A percentile compares a stretch with the other conserved stretches of the same genome.
These are phyloP conservation scores for Poa pratensis DNA, from an alignment of 176 grass and related monocot genomes.

Conservation along the genomic window DNA sequence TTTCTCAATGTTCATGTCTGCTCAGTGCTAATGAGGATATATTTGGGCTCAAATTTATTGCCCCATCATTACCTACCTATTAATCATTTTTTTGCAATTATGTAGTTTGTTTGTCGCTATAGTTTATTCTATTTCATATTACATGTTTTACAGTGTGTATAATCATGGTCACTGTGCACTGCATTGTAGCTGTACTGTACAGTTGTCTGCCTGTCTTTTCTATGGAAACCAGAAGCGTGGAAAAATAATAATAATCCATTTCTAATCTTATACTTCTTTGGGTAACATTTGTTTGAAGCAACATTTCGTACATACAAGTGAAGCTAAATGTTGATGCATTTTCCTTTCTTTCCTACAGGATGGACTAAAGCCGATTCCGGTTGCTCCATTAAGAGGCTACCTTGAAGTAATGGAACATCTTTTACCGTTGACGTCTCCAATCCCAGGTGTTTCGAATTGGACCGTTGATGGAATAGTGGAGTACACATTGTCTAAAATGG, in stretches of 20 bases:
- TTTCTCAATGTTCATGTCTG: neutral
- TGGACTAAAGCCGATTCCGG: slow-evolving; percentile 79
- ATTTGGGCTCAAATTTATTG: slow-evolving; percentile 5
- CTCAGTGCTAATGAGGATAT: slow-evolving; percentile 4
- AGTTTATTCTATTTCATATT: neutral
- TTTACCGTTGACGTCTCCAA: slow-evolving; percentile 71
- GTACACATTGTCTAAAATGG: slow-evolving; percentile 56
- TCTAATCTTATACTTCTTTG: neutral
- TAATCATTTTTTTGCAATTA: slow-evolving; percentile 7
- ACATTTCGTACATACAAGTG: no score
- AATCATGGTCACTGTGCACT: neutral
- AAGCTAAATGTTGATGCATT: no score
- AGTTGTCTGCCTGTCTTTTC: neutral
- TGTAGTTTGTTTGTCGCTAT: neutral
- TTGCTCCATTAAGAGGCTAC: slow-evolving; percentile 78
- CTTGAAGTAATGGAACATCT: slow-evolving; percentile 72
- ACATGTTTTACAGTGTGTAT: neutral
- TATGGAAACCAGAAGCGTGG: neutral
- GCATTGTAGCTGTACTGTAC: neutral
- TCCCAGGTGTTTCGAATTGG: slow-evolving; percentile 73
- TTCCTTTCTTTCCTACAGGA: slow-evolving; percentile 55
- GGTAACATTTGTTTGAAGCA: neutral
- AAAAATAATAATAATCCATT: neutral
- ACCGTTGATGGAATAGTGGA: slow-evolving; percentile 71
- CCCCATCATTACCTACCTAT: neutral